Evolutionary conservation across 495 filamentous ascomycete species (phyloP), one percentile per base, ranked within the genome.

Genomic region (Jackrogersella multiformis): DNA sequence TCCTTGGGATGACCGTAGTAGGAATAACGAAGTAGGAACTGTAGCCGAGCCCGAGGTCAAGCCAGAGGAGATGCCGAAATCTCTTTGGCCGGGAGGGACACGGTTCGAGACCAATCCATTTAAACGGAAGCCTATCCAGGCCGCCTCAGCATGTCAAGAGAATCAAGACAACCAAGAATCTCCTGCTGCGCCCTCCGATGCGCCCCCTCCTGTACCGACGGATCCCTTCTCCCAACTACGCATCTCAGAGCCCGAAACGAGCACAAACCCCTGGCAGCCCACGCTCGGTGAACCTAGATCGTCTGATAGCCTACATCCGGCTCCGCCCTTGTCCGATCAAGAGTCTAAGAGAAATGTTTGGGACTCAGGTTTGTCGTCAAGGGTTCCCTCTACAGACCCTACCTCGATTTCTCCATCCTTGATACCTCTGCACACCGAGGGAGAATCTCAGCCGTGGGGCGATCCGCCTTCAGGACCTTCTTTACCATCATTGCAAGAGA

Each of bases 41-140:
- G 60, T 36, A 45, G 60, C 68, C 64, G 69, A 61, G 21, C n/a
- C 51, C 21, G 38, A 67, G 60, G 48, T 48, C 66, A 59, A 69
- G 15, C n/a, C 28, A 53, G 39, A 56, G 23, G 56, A 69, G 12
- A 70, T 81, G 23, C 80, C 78, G 6, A 68, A 62, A 26, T 58
- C 69, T 23, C 70, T 80, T 23, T 67, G 74, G 61, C 79, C 78
- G 0, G 77, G 76, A 54, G 68, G 66, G 4, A 24, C 45, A 8
- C 76, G 75, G 21, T 58, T 70, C 34, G 80, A 82, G 57, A 85
- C 83, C n/a, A 86, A 86, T 52, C 84, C 84, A 2, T 86, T 84
- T 73, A 82, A 81, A 63, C 78, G 79, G 30, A 81, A 83, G 48
- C 74, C 74, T 18, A 42, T 74, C 15, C 46, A 68, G 36, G 67